Percentiles rank a stretch among this genome's conserved stretches.
phyloP scores from a whole-genome alignment of 1,139 yeast genomes.

The Debaryomyces fabryi region DNA sequence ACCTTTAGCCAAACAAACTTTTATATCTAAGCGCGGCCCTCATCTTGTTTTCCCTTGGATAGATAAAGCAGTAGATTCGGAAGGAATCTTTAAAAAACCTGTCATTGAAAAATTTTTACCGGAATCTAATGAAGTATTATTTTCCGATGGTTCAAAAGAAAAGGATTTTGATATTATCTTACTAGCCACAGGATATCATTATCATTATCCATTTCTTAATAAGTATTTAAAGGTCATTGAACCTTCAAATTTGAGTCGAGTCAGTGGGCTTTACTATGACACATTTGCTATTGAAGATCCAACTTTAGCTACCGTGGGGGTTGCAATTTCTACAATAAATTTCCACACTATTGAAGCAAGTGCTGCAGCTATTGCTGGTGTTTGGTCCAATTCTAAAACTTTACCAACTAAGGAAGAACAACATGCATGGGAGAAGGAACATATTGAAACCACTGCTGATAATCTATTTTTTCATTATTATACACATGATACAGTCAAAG shows the following conservation, averaged over 20 bases:
- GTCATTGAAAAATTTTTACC: conserved; percentile 30
- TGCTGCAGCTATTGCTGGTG: not conserved
- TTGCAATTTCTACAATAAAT: conserved; percentile 33
- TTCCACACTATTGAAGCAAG: not conserved
- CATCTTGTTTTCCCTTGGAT: conserved; percentile 34
- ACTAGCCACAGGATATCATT: conserved; percentile 43
- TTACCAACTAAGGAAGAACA: conserved; percentile 21
- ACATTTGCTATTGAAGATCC: conserved; percentile 47
- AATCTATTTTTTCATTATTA: conserved; percentile 30
- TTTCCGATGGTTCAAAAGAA: conserved; percentile 31
- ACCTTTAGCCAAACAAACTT: conserved; percentile 42
- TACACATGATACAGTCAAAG: conserved; percentile 22
- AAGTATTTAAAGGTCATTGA: conserved; percentile 23
- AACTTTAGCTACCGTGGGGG: conserved; percentile 44
- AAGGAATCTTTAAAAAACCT: conserved; percentile 17
- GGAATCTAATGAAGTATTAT: conserved; percentile 27
- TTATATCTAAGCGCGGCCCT: conserved; percentile 38
- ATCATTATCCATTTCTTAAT: conserved; percentile 35
- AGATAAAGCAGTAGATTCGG: conserved; percentile 14
- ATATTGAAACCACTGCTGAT: conserved; percentile 25
- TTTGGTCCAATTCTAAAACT: not conserved
- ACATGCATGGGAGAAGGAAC: conserved; percentile 30
- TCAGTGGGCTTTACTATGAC: conserved; percentile 41
- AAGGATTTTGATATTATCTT: conserved; percentile 31
- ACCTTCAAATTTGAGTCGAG: conserved; percentile 31